Percentiles rank a stretch among this genome's conserved stretches.
Evolutionary conservation across 768 basidiomycete species (phyloP).

Genomic region (Mycena filopes): DNA sequence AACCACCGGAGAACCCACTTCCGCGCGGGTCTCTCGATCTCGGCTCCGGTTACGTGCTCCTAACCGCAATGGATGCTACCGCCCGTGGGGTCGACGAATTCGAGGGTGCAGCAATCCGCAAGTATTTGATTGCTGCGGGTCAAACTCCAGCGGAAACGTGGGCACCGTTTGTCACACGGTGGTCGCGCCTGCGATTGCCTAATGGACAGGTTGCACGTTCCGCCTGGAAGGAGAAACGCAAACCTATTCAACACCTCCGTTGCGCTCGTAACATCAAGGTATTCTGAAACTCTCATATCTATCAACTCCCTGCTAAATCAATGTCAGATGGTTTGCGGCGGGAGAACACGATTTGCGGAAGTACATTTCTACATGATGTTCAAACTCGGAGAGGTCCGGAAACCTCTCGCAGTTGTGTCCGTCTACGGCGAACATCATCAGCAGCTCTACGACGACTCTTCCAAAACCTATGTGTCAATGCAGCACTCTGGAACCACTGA

Average conservation of each 20-base stretch:
- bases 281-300: too few relatives aligned
- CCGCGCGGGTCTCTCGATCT: conserved; percentile 21
- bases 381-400: not conserved
- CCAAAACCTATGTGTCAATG: conserved; percentile 19
- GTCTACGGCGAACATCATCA: not conserved
- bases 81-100: conserved; percentile 4
- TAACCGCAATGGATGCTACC: conserved; percentile 30
- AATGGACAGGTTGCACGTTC: too few relatives aligned
- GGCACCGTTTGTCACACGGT: not conserved
- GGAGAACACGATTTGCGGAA: not conserved
- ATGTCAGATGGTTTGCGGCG: not conserved
- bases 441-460: not conserved
- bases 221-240: not conserved
- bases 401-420: conserved; percentile 1
- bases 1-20: conserved; percentile 1
- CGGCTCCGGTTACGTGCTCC: conserved; percentile 31
- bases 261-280: not conserved
- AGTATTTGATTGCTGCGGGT: not conserved
- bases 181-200: not conserved
- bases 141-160: not conserved
- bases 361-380: not conserved
- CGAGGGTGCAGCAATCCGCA: conserved; percentile 18
- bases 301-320: too few relatives aligned
- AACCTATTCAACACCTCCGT: not conserved
- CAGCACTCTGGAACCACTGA: conserved; percentile 24